A percentile compares a stretch with the other conserved stretches of the same genome.
phyloP scores from a whole-genome alignment of 441 rosid species.

The Euphorbia neoarborescens region DNA sequence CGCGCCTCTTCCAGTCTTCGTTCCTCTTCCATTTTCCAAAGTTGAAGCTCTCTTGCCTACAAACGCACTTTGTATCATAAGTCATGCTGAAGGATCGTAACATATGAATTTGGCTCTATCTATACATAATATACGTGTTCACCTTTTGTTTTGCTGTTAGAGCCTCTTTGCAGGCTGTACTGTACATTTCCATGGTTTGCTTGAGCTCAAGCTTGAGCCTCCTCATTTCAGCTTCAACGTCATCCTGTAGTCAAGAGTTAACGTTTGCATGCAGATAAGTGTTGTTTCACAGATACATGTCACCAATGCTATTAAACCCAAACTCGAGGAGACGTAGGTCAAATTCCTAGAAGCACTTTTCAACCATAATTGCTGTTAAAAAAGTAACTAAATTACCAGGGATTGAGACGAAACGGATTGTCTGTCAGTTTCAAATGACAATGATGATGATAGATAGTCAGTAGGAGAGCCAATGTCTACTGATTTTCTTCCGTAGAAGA shows the following conservation, averaged over 20 bases:
- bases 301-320: neutral
- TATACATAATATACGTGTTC: neutral
- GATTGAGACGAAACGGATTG: slow-evolving; percentile 22
- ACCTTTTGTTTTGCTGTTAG: slow-evolving; percentile 84
- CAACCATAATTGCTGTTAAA: neutral
- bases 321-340: neutral
- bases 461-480: slow-evolving; percentile 39
- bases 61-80: slow-evolving; percentile 9
- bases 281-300: neutral
- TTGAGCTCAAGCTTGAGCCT: slow-evolving; percentile 82
- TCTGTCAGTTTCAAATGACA: slow-evolving; percentile 43
- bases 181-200: slow-evolving; percentile 94
- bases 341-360: too few species aligned
- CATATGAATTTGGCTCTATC: neutral
- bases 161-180: slow-evolving; percentile 91
- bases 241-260: slow-evolving; percentile 41
- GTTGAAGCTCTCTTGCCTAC: slow-evolving; percentile 72
- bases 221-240: slow-evolving; percentile 88
- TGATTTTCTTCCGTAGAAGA: slow-evolving; percentile 39
- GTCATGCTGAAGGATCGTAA: neutral
- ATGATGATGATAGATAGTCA: slow-evolving; percentile 24
- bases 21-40: slow-evolving; percentile 75
- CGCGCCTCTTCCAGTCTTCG: slow-evolving; percentile 69
- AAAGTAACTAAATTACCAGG: slow-evolving; percentile 27
- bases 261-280: neutral